Conservation (phyloP, 2,329 filamentous ascomycete genomes). For the Aureobasidium mangrovei region DNA sequence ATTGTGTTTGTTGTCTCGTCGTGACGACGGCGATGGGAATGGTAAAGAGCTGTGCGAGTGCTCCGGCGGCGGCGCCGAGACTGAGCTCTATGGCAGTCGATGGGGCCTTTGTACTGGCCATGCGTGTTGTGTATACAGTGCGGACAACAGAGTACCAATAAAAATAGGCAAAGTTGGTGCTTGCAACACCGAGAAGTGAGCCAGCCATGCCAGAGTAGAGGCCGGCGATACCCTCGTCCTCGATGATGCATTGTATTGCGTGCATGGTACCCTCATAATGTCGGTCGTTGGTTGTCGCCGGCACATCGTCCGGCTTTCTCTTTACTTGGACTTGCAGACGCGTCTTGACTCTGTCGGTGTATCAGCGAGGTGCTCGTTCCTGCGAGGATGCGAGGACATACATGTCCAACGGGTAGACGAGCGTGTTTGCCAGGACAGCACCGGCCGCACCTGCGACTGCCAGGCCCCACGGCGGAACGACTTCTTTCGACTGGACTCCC, state of each 20-base stretch:
- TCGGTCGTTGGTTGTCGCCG: slow-evolving; percentile 43
- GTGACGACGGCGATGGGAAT: slow-evolving; percentile 95
- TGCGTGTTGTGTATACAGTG: slow-evolving; percentile 59
- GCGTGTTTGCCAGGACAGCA: slow-evolving; percentile 85
- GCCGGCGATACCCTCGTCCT: slow-evolving; percentile 69
- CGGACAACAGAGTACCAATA: slow-evolving; percentile 96
- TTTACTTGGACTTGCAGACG: slow-evolving; percentile 92
- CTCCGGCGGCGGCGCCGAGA: slow-evolving; percentile 79
- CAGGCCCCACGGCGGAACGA: slow-evolving; percentile 82
- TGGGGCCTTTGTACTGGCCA: slow-evolving; percentile 43
- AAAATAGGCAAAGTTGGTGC: slow-evolving; percentile 98
- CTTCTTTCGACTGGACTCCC: slow-evolving; percentile 54
- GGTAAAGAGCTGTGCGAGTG: slow-evolving; percentile 87
- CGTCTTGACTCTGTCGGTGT: slow-evolving; percentile 72
- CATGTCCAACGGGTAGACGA: slow-evolving; percentile 97
- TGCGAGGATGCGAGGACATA: slow-evolving; percentile 40
- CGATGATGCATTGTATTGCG: slow-evolving; percentile 74
- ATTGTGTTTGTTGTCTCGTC: slow-evolving; percentile 89
- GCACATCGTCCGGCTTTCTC: slow-evolving; percentile 36
- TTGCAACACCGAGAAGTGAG: slow-evolving; percentile 81
- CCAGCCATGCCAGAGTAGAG: slow-evolving; percentile 86
- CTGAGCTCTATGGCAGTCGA: slow-evolving; percentile 75
- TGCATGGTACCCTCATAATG: slow-evolving; percentile 86
- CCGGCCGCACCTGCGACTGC: slow-evolving; percentile 88
- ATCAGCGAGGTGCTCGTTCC: neutral